phyloP scores from a whole-genome alignment of 257 asterid genomes.

The Voacanga thouarsii region DNA sequence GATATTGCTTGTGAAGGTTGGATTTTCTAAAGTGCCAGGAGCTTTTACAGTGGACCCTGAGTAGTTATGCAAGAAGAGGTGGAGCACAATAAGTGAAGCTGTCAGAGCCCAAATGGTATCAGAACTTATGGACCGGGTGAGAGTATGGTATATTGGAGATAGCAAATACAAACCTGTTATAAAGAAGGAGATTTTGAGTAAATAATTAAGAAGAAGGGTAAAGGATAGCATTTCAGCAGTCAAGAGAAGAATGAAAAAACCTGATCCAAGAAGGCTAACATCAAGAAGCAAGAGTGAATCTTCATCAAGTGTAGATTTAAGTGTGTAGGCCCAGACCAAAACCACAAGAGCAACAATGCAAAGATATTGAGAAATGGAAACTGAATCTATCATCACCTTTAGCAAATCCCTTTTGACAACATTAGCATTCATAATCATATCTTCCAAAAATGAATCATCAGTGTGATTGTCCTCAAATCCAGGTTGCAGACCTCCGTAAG shows the following conservation, averaged over 20 bases:
- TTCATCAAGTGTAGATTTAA: slow-evolving; percentile 50
- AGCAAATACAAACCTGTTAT: slow-evolving; percentile 64
- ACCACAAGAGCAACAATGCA: slow-evolving; percentile 84
- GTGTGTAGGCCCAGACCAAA: slow-evolving; percentile 84
- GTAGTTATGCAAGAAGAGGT: slow-evolving; percentile 45
- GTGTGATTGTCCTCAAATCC: slow-evolving; percentile 90
- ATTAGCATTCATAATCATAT: slow-evolving; percentile 95
- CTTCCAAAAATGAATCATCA: slow-evolving; percentile 80
- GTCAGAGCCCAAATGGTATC: slow-evolving; percentile 93
- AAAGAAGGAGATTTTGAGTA: slow-evolving; percentile 65
- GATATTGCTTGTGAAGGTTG: slow-evolving; percentile 43
- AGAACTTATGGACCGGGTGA: slow-evolving; percentile 82
- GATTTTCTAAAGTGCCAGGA: slow-evolving; percentile 59
- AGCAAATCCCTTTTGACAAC: slow-evolving; percentile 80
- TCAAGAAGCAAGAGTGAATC: slow-evolving; percentile 59
- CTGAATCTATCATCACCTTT: slow-evolving; percentile 80
- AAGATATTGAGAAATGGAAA: slow-evolving; percentile 82
- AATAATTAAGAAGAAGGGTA: slow-evolving; percentile 45
- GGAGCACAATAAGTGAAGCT: slow-evolving; percentile 51
- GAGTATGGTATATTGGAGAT: slow-evolving; percentile 81
- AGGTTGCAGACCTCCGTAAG: slow-evolving; percentile 93
- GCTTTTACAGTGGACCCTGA: slow-evolving; percentile 46
- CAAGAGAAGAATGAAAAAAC: slow-evolving; percentile 59
- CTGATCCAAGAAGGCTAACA: slow-evolving; percentile 57
- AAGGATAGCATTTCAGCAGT: slow-evolving; percentile 68